Conservation (phyloP, 192 early-diverging fungal genomes). For the Gamsiella multidivaricata region DNA sequence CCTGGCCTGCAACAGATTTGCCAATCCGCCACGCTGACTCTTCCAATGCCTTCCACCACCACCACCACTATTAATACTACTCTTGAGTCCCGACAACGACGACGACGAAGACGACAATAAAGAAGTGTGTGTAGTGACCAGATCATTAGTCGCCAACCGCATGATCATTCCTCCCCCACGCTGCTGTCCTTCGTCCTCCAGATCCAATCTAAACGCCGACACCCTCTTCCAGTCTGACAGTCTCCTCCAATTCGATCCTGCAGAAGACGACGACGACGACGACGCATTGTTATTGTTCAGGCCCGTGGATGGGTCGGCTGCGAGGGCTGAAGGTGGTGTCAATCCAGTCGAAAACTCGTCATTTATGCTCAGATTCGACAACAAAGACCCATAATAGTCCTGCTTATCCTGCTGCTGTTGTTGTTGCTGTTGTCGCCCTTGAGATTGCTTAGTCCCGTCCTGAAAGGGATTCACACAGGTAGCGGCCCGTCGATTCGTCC, state of each 20-base stretch:
- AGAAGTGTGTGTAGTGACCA: neutral
- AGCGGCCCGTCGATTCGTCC: constrained; percentile 32
- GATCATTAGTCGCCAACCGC: constrained; percentile 1
- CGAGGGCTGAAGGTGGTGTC: neutral
- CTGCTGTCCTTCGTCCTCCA: neutral
- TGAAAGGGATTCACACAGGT: constrained; percentile 22
- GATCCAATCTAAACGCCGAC: constrained; percentile 4
- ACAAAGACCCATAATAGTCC: neutral
- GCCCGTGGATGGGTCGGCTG: neutral
- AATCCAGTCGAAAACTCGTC: neutral
- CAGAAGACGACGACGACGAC: neutral
- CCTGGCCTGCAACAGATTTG: constrained; percentile 25
- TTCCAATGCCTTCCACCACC: constrained; percentile 15
- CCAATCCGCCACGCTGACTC: constrained; percentile 33
- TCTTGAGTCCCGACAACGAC: no score
- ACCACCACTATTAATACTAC: no score
- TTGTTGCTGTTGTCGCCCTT: constrained; percentile 1
- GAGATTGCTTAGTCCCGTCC: neutral
- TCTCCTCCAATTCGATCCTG: neutral
- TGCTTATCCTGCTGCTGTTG: neutral
- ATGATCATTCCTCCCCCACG: constrained; percentile 5
- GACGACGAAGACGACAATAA: neutral
- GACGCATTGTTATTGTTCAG: neutral
- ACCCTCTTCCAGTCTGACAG: constrained; percentile 34
- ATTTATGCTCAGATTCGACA: constrained; percentile 7